Evolutionary conservation across 1,139 yeast genomes (phyloP), one percentile per base, ranked within the genome.

Genomic region (Blastobotrys elegans): DNA sequence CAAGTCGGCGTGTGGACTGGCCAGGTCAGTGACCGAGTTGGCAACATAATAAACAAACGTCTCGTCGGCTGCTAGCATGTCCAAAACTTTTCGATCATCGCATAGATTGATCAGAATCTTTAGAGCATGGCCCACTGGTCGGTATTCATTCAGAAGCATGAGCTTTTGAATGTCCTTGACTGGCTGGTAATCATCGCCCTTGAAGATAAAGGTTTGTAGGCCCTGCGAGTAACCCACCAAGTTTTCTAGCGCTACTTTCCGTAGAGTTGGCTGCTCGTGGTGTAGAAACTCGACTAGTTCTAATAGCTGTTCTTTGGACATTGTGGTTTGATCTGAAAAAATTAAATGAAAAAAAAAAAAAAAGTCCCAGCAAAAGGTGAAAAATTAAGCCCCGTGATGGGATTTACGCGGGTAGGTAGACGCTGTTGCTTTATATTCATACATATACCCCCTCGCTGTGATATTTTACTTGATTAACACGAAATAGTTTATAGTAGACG

Each of bases 61-160:
- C 20, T 65, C 70, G 63, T 90, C 96, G 34, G 79, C 75, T 6
- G 80, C 86, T 18, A 90, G 74, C 53, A 81, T 60, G 45, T 75
- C 75, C 56, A 87, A 74, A 38, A 74, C 65, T n/a, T 70, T 69
- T 31, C 69, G 64, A 62, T 84, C 87, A 55, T 82, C 94, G 67
- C 96, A 84, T 50, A 90, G 67, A 61, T 92, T 92, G 18, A 86
- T 87, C 60, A 92, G 71, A 31, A 85, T 86, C 0, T 96, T 88
- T 21, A 84, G 70, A 0, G 97, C 78, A 57, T 87, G 49, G 26
- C 56, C 58, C 13, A 55, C 61, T 3, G 57, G 53, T 18, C 59
- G 44, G 43, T 49, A 35, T 18, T 36, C 27, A 16, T 29, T 31
- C 21, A 40, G 46, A 10, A 35, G 32, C 10, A 44, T 31, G 79